Base-by-base conservation (phyloP, 331 rosid species). In the Saraca asoca region DNA sequence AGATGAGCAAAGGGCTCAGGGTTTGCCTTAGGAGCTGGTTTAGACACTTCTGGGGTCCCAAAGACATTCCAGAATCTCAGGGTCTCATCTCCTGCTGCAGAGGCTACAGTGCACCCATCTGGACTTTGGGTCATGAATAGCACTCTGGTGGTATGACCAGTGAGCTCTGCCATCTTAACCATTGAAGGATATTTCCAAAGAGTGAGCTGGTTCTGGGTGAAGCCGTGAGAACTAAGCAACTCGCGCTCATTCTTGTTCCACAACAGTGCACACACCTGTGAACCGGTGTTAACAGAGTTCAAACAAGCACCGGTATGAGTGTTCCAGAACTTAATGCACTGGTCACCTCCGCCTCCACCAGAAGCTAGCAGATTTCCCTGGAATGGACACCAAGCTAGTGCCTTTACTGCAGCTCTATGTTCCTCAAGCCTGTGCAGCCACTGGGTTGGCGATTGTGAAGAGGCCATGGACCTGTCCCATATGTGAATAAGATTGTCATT, bases 141-240 rank as follows among this genome's bases (percentile, higher is more conserved):
- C 67, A 88, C 95, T 63, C 95, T 85, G 8, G 91, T 83, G 15
- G 86, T 77, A 58, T 88, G 95, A 51, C 95, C 95, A 15, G 67
- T 81, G 68, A 88, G 95, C 73, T 88, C 95, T 10, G 83, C 83
- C 79, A 88, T 71, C 72, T 83, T 88, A 51, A 75, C 75, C 89
- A 88, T 88, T 0, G 95, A 83, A 4, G 95, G 95, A 45, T 88
- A 88, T 64, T 88, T 85, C 95, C 95, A 88, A 53, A 88, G 91
- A 31, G 85, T 79, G 7, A 88, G 91, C 78, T 88, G 95, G 67
- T 88, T 85, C 60, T 88, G 78, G 10, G 85, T 79, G 62, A 83
- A 88, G 19, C 95, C 95, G 16, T 88, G 95, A 0, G 95, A 83
- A 76, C 95, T 88, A 49, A 88, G 95, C 64, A 88, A 70, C 81